phyloP scores from a whole-genome alignment of 139 green algal genomes.

The Raphidocelis subcapitata region DNA sequence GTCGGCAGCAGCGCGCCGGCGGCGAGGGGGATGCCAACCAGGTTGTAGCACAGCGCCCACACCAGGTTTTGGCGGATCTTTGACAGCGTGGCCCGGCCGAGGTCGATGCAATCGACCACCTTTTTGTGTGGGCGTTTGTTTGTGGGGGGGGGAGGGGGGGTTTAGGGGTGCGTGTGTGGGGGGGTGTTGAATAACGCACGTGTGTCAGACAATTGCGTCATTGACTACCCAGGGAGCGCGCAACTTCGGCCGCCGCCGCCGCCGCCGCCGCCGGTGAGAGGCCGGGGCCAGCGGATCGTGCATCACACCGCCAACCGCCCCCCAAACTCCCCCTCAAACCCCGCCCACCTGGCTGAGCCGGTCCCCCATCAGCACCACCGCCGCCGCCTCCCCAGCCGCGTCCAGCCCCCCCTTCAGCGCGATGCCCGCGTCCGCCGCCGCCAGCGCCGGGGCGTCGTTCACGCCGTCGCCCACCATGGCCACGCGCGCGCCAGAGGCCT shows the following conservation, averaged over 20 bases:
- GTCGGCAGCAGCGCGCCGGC: slow-evolving; percentile 82
- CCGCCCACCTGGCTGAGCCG: slow-evolving; percentile 59
- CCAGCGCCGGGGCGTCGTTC: slow-evolving; percentile 94
- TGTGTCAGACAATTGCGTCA: no score
- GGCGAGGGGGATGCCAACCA: slow-evolving; percentile 89
- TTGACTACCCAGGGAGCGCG: no score
- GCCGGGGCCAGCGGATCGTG: no score
- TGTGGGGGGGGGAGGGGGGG: neutral
- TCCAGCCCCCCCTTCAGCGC: slow-evolving; percentile 68
- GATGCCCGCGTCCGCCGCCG: slow-evolving; percentile 63
- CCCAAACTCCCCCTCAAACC: slow-evolving; percentile 1
- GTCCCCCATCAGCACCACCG: slow-evolving; percentile 92
- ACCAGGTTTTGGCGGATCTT: slow-evolving; percentile 95
- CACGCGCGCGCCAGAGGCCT: slow-evolving; percentile 55
- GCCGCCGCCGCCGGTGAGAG: no score
- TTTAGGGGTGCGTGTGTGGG: neutral
- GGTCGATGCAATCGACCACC: slow-evolving; percentile 75
- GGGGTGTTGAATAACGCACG: neutral
- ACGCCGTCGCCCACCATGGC: slow-evolving; percentile 96
- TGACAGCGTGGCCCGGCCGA: slow-evolving; percentile 72
- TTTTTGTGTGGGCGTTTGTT: slow-evolving; percentile 21
- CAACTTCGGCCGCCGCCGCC: no score
- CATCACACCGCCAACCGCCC: neutral
- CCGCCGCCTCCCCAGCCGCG: slow-evolving; percentile 74
- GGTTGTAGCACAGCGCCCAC: slow-evolving; percentile 96